Percentiles rank a stretch among this genome's conserved stretches.
Evolutionary conservation across 345 rosid species (phyloP).

Genomic region (Moricandia moricandioides): DNA sequence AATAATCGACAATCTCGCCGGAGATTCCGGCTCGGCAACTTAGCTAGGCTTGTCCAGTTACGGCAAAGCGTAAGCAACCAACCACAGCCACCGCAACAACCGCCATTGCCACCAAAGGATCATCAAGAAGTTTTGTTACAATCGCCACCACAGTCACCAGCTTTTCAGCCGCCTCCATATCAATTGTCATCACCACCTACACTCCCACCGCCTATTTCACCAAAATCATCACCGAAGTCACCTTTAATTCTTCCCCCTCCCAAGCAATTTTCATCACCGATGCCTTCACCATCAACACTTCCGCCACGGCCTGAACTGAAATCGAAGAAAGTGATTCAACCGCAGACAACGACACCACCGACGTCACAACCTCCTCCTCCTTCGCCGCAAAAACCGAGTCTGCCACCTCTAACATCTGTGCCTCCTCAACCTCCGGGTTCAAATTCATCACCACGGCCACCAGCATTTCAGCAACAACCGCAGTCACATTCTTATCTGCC

Average conservation of each 20-base stretch:
- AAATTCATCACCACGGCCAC: neutral
- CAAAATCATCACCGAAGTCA: constrained; percentile 3
- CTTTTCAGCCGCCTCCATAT: constrained; percentile 5
- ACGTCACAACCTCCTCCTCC: constrained; percentile 1
- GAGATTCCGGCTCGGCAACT: constrained; percentile 35
- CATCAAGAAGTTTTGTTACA: constrained; percentile 5
- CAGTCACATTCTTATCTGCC: neutral
- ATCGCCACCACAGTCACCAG: constrained; percentile 17
- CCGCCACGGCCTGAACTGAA: neutral
- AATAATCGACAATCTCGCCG: constrained; percentile 32
- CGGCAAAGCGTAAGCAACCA: constrained; percentile 28
- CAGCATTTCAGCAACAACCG: neutral
- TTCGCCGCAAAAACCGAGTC: neutral
- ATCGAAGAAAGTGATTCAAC: neutral
- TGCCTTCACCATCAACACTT: constrained; percentile 7
- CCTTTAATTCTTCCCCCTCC: neutral
- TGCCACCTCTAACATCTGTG: neutral
- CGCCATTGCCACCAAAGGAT: neutral
- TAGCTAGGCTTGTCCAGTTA: constrained; percentile 34
- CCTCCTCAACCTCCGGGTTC: neutral
- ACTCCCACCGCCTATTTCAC: neutral
- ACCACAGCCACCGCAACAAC: constrained; percentile 2
- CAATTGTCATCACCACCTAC: constrained; percentile 14
- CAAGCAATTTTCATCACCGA: neutral
- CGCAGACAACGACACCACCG: neutral